Evolutionary conservation across 371 early-diverging fungal genomes (phyloP).

Genomic region (Chytridiales sp.): DNA sequence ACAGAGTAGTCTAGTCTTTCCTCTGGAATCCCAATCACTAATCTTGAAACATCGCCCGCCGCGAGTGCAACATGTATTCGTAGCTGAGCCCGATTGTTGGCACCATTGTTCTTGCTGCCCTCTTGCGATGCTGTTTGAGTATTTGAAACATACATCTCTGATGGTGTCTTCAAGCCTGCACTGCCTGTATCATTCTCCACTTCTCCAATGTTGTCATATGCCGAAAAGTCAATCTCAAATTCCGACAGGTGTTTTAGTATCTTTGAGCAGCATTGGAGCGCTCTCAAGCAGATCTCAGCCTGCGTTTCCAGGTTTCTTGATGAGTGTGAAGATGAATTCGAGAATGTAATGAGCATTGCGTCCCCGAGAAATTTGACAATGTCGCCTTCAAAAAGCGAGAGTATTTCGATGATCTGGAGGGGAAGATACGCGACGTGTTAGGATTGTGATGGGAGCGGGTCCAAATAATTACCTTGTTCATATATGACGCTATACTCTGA

Average conservation of each 20-base stretch:
- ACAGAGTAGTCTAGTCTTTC: slow-evolving; percentile 11
- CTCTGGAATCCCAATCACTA: slow-evolving; percentile 5
- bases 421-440: no score
- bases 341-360: slow-evolving; percentile 10
- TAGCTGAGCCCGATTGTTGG: no score
- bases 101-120: no score
- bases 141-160: no score
- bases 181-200: no score
- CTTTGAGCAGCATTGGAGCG: not conserved
- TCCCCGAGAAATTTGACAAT: slow-evolving; percentile 7
- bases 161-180: no score
- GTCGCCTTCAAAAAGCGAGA: not conserved
- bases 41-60: not conserved
- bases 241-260: not conserved
- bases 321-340: no score
- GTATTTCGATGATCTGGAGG: slow-evolving; percentile 8
- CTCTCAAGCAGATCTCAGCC: no score
- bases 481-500: not conserved
- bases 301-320: no score
- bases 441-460: no score
- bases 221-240: not conserved
- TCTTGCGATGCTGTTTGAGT: no score
- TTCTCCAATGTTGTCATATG: not conserved
- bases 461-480: no score
- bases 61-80: slow-evolving; percentile 5